Evolutionary conservation across 768 basidiomycete species (phyloP), one percentile per base, ranked within the genome.

Genomic region (Coprinellus micaceus): DNA sequence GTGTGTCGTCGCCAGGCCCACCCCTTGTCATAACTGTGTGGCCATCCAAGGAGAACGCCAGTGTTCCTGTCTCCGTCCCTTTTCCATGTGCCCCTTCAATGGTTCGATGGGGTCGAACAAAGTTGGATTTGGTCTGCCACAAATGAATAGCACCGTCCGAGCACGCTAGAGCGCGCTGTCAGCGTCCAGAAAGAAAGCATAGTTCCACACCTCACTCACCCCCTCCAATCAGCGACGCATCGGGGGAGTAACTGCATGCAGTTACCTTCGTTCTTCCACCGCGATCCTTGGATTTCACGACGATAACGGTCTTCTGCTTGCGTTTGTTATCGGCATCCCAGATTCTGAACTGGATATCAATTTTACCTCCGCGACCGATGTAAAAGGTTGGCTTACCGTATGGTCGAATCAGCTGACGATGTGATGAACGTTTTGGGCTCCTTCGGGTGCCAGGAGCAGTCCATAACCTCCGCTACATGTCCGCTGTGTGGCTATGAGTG

Each of bases 231-330:
- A 88, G 72, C 59, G 80, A 86, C n/a, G 91, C 96, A 71, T 99
- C 95, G 22, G 79, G 81, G 43, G 92, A 94, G 75, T 94, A 99
- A 15, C 82, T 82, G 67, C 94, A 96, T 10, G 86, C 68, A 2
- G 88, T 89, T 5, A 99, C 87, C 69, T 94, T 94, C 4, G 97
- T 98, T 61, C 95, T 82, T 15, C 92, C 88, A 29, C 97, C 97
- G 56, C 95, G 79, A 62, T 98, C 94, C 67, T 95, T 98, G 9
- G 91, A 94, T 74, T 95, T 96, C 64, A 96, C 93, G 15, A 98
- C 94, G 63, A 99, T 96, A 41, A 97, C 94, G 0, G 86, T 82
- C 74, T 94, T 98, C 66, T 97, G 94, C 71, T 98, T 97, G 50
- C 92, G 84, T 69, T 86, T 91, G 65, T 94, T 86, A 67, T 93